Percentiles rank a stretch among this genome's conserved stretches.
phyloP scores from a whole-genome alignment of 2,329 filamentous ascomycete genomes.

The Ambrosiella xylebori region DNA sequence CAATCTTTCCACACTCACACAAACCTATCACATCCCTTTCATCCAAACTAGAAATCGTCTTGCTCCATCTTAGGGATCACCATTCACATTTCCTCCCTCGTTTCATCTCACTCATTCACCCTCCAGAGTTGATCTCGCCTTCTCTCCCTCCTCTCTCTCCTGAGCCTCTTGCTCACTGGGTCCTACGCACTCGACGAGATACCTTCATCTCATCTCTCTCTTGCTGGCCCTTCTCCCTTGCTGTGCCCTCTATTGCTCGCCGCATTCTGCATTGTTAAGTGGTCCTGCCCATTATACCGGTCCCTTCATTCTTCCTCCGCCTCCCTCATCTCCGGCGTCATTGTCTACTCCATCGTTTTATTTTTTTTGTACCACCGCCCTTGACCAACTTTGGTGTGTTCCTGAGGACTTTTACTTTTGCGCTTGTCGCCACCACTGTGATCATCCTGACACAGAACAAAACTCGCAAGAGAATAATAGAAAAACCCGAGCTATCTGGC shows the following conservation, averaged over 20 bases:
- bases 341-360: not conserved
- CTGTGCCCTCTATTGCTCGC: slow-evolving; percentile 10
- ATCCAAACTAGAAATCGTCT: not conserved
- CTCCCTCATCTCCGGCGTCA: not conserved
- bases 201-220: slow-evolving; percentile 10
- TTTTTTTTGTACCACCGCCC: not conserved
- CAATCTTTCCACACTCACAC: not conserved
- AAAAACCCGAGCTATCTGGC: not conserved
- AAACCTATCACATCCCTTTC: not conserved
- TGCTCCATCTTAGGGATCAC: not conserved
- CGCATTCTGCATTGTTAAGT: slow-evolving; percentile 4
- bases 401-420: not conserved
- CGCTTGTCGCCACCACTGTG: not conserved
- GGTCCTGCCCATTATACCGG: slow-evolving; percentile 5
- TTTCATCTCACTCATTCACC: not conserved
- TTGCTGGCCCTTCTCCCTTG: not conserved
- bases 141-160: not conserved
- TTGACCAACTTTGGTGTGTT: not conserved
- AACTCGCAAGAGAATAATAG: not conserved
- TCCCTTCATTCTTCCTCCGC: slow-evolving; percentile 11
- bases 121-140: slow-evolving; percentile 1
- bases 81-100: not conserved
- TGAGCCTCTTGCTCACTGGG: not conserved
- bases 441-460: not conserved
- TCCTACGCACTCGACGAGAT: not conserved